Base-by-base conservation (phyloP, 2,329 filamentous ascomycete species). In the Aspergillus melleus region DNA sequence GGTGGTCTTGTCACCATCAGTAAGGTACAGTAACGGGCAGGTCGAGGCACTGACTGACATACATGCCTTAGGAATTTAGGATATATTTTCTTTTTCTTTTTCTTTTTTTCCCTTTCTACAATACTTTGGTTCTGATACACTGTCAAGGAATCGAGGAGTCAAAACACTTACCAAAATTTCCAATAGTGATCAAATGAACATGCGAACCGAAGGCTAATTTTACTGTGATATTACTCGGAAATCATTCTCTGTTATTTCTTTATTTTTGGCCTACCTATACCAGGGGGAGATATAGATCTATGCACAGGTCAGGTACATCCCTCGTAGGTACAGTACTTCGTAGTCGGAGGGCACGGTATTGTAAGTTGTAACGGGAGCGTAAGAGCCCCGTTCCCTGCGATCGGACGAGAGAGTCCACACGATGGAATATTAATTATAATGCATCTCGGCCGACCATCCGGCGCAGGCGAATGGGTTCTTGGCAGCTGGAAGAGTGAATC, bases 361-460 rank as follows among this genome's bases (percentile, higher is more conserved):
- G 44, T 47, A 47, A 47, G 22, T 47, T 24, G 44, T 47, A 47
- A 24, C 44, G 14, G 16, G 12, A 8, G 16, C 16, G 36, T 42
- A 42, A 16, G 36, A 14, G 16, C 36, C 16, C 36, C 36, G 36
- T 42, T 42, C 36, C 14, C 16, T 42, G 36, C 36, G 36, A 39
- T n/a, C 30, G 30, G 30, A 36, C 32, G 26, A 9, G 26, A 24
- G 24, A 24, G 24, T 24, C 24, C 24, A 24, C 24, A 24, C 24
- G 5, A 24, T 24, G 24, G 24, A 24, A 24, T 24, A 24, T 1
- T 24, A 24, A 24, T 24, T 24, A 24, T 24, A 29, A 29, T 29
- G 8, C 26, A 29, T 54, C 57, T 62, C 61, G 64, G 64, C 62
- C 64, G 60, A 54, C 61, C 61, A 63, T 61, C 61, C 61, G 61